phyloP scores from a whole-genome alignment of 1,284 basidiomycete genomes.

The Apiotrichum mycotoxinovorans region DNA sequence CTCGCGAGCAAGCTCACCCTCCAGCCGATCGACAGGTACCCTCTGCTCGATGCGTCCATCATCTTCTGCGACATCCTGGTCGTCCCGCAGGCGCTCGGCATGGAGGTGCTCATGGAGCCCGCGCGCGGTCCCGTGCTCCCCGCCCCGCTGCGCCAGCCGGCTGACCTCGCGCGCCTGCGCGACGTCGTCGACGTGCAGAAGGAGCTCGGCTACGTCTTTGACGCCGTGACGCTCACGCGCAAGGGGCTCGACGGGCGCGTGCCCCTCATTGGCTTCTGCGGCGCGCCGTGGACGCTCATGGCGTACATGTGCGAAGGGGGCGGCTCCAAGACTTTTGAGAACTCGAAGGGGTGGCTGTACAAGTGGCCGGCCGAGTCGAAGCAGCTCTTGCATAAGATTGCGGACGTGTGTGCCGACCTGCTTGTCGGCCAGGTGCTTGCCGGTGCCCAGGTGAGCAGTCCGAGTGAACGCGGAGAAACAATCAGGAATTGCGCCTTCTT shows the following conservation, averaged over 20 bases:
- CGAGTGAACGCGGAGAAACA: too few relatives aligned
- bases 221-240: slow-evolving; percentile 79
- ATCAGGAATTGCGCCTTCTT: too few relatives aligned
- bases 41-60: slow-evolving; percentile 84
- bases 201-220: slow-evolving; percentile 84
- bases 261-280: slow-evolving; percentile 90
- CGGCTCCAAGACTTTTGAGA: slow-evolving; percentile 78
- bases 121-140: slow-evolving; percentile 73
- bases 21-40: slow-evolving; percentile 83
- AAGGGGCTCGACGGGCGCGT: slow-evolving; percentile 75
- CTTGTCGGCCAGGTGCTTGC: slow-evolving; percentile 86
- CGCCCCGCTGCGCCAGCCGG: slow-evolving; percentile 70
- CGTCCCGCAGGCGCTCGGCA: slow-evolving; percentile 89
- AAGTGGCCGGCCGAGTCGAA: slow-evolving; percentile 78
- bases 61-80: slow-evolving; percentile 97
- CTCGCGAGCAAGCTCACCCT: slow-evolving; percentile 83
- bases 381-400: slow-evolving; percentile 68
- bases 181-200: slow-evolving; percentile 68
- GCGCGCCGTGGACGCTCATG: slow-evolving; percentile 95
- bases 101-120: slow-evolving; percentile 90
- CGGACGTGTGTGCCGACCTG: slow-evolving; percentile 78
- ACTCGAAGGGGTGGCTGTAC: slow-evolving; percentile 88
- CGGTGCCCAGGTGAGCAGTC: slow-evolving; percentile 80
- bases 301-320: slow-evolving; percentile 96
- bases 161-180: slow-evolving; percentile 63